Percentiles rank a stretch among this genome's conserved stretches.
These are phyloP conservation scores for Penicillium sp. DNA, from an alignment of 2,329 filamentous ascomycete species.

Conservation along the genomic window DNA sequence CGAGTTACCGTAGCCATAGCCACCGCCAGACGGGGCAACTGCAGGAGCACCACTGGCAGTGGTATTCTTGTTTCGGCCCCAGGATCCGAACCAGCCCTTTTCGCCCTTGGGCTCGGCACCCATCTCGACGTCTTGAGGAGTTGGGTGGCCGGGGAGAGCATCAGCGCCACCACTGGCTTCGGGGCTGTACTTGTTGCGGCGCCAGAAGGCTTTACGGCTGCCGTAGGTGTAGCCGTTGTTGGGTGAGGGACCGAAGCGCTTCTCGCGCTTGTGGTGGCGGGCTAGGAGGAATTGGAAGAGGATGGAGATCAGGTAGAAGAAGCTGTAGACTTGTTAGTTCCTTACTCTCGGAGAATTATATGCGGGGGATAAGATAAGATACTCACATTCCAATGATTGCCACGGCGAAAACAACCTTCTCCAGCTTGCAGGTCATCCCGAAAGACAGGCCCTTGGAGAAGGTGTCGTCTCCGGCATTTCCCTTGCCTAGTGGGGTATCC, in stretches of 20 bases:
- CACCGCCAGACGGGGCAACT: constrained; percentile 18
- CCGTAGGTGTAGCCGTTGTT: constrained; percentile 66
- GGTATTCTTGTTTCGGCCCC: constrained; percentile 24
- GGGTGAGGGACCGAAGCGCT: constrained; percentile 64
- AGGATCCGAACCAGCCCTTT: constrained; percentile 23
- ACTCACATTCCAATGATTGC: constrained; percentile 71
- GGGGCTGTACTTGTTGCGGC: constrained; percentile 45
- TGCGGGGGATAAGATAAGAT: not conserved
- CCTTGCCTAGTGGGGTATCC: constrained; percentile 65
- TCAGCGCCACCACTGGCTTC: constrained; percentile 34
- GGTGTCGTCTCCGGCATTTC: constrained; percentile 51
- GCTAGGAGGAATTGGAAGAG: constrained; percentile 64
- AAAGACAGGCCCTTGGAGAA: constrained; percentile 46
- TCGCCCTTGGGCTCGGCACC: constrained; percentile 19
- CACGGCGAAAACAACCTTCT: constrained; percentile 73
- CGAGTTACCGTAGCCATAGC: constrained; percentile 32
- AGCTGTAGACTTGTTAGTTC: constrained; percentile 42
- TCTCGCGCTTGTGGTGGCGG: constrained; percentile 69
- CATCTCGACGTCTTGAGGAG: constrained; percentile 39
- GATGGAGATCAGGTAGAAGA: constrained; percentile 73
- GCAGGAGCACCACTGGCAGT: not conserved
- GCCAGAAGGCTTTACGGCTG: constrained; percentile 42
- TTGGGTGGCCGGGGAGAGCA: constrained; percentile 39
- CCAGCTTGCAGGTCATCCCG: constrained; percentile 66
- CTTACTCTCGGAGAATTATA: no score